Evolutionary conservation across 495 filamentous ascomycete species (phyloP), one percentile per base, ranked within the genome.

Genomic region (Elasticomyces elasticus): DNA sequence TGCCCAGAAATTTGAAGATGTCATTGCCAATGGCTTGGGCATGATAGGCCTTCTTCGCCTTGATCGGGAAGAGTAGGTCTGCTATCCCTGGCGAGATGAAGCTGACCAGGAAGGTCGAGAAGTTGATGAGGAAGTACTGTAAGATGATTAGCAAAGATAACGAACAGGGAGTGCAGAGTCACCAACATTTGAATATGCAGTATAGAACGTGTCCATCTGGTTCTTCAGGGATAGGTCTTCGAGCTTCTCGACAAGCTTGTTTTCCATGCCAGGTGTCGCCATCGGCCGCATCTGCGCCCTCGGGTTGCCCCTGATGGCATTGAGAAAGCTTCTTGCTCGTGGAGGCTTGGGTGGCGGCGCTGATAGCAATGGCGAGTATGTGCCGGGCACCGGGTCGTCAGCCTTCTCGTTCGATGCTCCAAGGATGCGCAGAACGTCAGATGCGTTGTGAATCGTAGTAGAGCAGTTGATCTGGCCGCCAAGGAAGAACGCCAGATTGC

Each of bases 391-490:
- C 5, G 17, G 23, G 10, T 58, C 59, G 22, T 64, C 49, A 53
- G 63, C 54, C 43, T 44, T 15, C 17, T 71, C 56, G 35, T 65
- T 58, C 22, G 61, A 62, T 52, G 66, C 41, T 33, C 64, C 64
- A 33, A 81, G 58, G 22, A 79, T 66, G n/a, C 68, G 66, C 49
- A 81, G 40, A 13, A 81, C 66, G 50, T 78, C 76, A 19, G 70
- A 69, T 46, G 65, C 64, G 41, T 66, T 68, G 35, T 72, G 73
- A 54, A 80, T 72, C 11, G 69, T 73, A 12, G 73, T 73, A 1
- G 75, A 78, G 40, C 78, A 73, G 55, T 80, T 76, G 60, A 81
- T 72, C 62, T 81, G 78, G 0, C 67, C 78, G 7, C 77, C 78
- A 11, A 81, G 70, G 54, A 69, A 77, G 68, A 71, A 79, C 0